Evolutionary conservation across 805 yeast genomes (phyloP).

Genomic region (Myxozyma neotropica): DNA sequence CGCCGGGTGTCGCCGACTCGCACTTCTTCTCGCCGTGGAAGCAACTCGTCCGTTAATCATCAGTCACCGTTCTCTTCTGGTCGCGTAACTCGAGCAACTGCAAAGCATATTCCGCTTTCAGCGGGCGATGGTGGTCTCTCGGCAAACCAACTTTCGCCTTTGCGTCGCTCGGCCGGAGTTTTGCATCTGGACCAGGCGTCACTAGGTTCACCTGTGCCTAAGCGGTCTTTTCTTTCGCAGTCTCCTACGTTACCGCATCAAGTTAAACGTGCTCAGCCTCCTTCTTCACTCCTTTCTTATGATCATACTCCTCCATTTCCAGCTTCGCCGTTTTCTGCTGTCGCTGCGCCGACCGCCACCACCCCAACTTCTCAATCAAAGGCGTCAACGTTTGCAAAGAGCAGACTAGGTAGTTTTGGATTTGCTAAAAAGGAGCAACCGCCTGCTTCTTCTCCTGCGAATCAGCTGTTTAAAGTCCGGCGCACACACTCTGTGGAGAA

Average conservation of each 20-base stretch:
- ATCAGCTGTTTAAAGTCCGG: slow-evolving; percentile 34
- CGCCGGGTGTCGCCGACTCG: slow-evolving; percentile 25
- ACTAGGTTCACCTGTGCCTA: slow-evolving; percentile 34
- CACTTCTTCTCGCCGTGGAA: slow-evolving; percentile 14
- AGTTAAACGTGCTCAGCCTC: slow-evolving; percentile 10
- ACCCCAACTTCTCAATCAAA: not conserved
- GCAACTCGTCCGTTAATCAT: not conserved
- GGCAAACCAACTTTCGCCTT: slow-evolving; percentile 33
- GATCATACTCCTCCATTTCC: not conserved
- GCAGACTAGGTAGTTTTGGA: not conserved
- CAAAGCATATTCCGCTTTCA: slow-evolving; percentile 24
- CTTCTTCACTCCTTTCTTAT: slow-evolving; percentile 1
- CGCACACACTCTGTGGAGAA: slow-evolving; percentile 36
- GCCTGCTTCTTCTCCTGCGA: slow-evolving; percentile 1
- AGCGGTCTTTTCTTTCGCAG: slow-evolving; percentile 13
- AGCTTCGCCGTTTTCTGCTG: not conserved
- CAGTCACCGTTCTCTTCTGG: slow-evolving; percentile 8
- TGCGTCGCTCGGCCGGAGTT: slow-evolving; percentile 47
- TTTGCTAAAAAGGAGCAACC: slow-evolving; percentile 7
- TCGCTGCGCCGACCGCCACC: not conserved
- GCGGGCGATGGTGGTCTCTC: not conserved
- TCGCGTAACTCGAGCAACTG: slow-evolving; percentile 26
- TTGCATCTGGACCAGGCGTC: slow-evolving; percentile 47
- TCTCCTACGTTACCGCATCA: slow-evolving; percentile 7
- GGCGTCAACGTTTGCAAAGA: slow-evolving; percentile 14